Base-by-base conservation (phyloP, 2,329 filamentous ascomycete species). In the Myrmaecium sp. region DNA sequence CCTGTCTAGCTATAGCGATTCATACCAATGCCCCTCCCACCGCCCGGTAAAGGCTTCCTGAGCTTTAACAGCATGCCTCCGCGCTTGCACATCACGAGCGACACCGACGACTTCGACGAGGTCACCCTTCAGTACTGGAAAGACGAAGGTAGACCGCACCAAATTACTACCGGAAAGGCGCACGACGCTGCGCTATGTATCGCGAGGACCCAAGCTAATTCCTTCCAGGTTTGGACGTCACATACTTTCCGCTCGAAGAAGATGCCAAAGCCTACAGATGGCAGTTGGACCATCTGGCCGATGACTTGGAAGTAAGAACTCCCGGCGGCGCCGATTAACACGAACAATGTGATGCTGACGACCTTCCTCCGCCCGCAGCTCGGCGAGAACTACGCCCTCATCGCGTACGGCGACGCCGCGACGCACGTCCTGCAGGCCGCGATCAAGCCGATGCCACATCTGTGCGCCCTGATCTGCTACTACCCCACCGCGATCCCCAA, bases 361-460 rank as follows among this genome's bases (percentile, higher is more conserved):
- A 28, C 17, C 23, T 17, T n/a, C n/a, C n/a, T n/a, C n/a, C n/a
- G n/a, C n/a, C n/a, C n/a, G n/a, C n/a, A 42, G 16, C 39, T 52
- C 6, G 50, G 49, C 25, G 46, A 50, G 27, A 33, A 41, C 15
- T 53, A 45, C 28, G 50, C 43, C 13, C 32, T 50, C 7, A 33
- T 50, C 30, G 51, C 54, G 9, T 60, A 53, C 35, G 53, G 51
- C 12, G 41, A 45, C 14, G 55, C 57, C 5, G 56, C 57, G 4
- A 44, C 44, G 17, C 34, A 44, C 13, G 49, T 49, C 16, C 43
- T 60, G n/a, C 48, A 51, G 25, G 40, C 41, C 9, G 46, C 49
- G n/a, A 39, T 44, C 27, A 55, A 58, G 30, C 52, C 55, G 0
- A 37, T 55, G 27, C 42, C 49, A 5, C 49, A 53, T 28, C 47